These are phyloP conservation scores for Penicillium arizonense DNA, from an alignment of 495 filamentous ascomycete genomes.

Conservation along the genomic window DNA sequence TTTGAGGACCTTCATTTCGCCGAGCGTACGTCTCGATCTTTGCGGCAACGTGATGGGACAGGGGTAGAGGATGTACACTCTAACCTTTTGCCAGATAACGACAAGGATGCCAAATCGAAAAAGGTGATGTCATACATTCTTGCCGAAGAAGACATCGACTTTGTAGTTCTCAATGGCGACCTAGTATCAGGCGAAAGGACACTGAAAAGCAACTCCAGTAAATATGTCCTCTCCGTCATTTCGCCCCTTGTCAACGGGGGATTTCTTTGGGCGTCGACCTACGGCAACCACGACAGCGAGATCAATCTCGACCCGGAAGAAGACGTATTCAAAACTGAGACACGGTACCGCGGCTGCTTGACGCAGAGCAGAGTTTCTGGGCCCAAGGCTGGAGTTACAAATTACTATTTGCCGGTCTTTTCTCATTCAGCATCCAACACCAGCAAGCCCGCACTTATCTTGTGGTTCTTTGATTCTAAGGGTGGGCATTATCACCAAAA, in stretches of 20 bases:
- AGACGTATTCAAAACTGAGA: conserved; percentile 55
- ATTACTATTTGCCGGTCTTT: conserved; percentile 64
- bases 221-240: conserved; percentile 62
- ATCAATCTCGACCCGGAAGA: conserved; percentile 53
- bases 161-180: conserved; percentile 74
- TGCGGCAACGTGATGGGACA: too few relatives aligned
- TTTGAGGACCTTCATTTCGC: too few relatives aligned
- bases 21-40: too few relatives aligned
- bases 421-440: conserved; percentile 5
- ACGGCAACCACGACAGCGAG: conserved; percentile 72
- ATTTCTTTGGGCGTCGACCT: conserved; percentile 64
- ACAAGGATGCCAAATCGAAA: conserved; percentile 54
- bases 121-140: conserved; percentile 62
- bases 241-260: conserved; percentile 50
- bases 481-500: conserved; percentile 58
- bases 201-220: conserved; percentile 52
- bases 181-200: conserved; percentile 70
- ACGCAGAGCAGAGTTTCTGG: conserved; percentile 49
- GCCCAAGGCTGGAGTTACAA: conserved; percentile 55
- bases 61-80: too few relatives aligned
- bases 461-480: conserved; percentile 77
- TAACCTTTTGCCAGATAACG: too few relatives aligned
- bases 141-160: conserved; percentile 50
- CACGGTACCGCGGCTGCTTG: conserved; percentile 47
- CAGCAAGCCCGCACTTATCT: conserved; percentile 45